These are phyloP conservation scores for Phyllostachys edulis DNA, from an alignment of 176 grass and related monocot species.

Conservation along the genomic window DNA sequence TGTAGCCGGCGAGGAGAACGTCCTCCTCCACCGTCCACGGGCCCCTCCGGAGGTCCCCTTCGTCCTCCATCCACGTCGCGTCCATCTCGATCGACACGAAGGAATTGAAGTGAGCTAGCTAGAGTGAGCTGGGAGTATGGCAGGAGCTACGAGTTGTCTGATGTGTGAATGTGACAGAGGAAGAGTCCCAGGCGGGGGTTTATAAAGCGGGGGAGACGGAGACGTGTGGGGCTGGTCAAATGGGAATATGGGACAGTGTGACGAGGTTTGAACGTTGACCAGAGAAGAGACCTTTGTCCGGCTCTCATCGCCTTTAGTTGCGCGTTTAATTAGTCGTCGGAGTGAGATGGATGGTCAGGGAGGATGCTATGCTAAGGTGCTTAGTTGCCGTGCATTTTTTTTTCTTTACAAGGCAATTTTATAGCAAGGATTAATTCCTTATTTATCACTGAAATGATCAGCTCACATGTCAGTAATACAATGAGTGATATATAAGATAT, in stretches of 20 bases:
- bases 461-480: too few relatives aligned
- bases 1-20: slow-evolving; percentile 45
- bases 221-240: slow-evolving; percentile 36
- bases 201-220: slow-evolving; percentile 7
- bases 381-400: too few relatives aligned
- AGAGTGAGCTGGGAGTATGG: background rate
- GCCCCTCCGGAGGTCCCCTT: slow-evolving; percentile 37
- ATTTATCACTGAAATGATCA: too few relatives aligned
- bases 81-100: slow-evolving; percentile 1
- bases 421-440: too few relatives aligned
- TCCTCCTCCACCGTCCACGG: slow-evolving; percentile 87
- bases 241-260: slow-evolving; percentile 17
- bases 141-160: background rate
- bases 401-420: too few relatives aligned
- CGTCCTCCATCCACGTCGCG: background rate
- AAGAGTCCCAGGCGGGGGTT: background rate
- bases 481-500: too few relatives aligned
- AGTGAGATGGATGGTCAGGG: too few relatives aligned
- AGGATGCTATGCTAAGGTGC: too few relatives aligned
- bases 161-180: slow-evolving; percentile 21
- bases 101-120: background rate
- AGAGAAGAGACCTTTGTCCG: too few relatives aligned
- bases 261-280: too few relatives aligned
- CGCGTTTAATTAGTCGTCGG: too few relatives aligned
- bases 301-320: too few relatives aligned